phyloP scores from a whole-genome alignment of 2,329 filamentous ascomycete species.

The Fusarium sp. region DNA sequence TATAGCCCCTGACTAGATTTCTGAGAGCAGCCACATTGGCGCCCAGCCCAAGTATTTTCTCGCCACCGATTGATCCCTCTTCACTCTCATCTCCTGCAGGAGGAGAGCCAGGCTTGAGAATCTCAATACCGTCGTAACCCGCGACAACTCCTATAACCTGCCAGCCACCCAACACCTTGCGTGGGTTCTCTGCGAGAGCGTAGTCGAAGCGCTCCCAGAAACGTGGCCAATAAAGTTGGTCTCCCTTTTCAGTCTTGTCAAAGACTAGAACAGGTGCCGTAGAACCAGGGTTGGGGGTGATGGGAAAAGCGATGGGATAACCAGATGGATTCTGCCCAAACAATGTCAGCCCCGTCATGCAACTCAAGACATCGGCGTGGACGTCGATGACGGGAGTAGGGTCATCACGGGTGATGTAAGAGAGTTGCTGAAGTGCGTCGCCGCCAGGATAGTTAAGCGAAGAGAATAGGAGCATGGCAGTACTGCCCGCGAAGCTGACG shows the following conservation, averaged over 20 bases:
- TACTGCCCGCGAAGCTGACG: constrained; percentile 67
- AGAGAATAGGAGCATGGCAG: constrained; percentile 77
- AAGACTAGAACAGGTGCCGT: constrained; percentile 52
- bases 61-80: constrained; percentile 12
- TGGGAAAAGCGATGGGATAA: constrained; percentile 47
- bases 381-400: constrained; percentile 50
- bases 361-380: constrained; percentile 72
- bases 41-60: constrained; percentile 57
- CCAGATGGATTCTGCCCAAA: constrained; percentile 63
- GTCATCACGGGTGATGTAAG: constrained; percentile 44
- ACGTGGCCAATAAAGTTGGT: constrained; percentile 52
- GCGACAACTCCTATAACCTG: constrained; percentile 64
- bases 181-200: constrained; percentile 63
- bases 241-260: constrained; percentile 68
- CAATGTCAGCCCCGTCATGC: constrained; percentile 76
- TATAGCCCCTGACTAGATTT: constrained; percentile 54
- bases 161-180: constrained; percentile 61
- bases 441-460: constrained; percentile 95
- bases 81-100: constrained; percentile 1
- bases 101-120: constrained; percentile 59
- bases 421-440: constrained; percentile 71
- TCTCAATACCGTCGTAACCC: constrained; percentile 67
- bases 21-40: constrained; percentile 51
- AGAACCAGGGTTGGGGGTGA: constrained; percentile 20
- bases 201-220: constrained; percentile 76